phyloP scores from a whole-genome alignment of 2,329 filamentous ascomycete genomes.

The Sporothrix protearum region DNA sequence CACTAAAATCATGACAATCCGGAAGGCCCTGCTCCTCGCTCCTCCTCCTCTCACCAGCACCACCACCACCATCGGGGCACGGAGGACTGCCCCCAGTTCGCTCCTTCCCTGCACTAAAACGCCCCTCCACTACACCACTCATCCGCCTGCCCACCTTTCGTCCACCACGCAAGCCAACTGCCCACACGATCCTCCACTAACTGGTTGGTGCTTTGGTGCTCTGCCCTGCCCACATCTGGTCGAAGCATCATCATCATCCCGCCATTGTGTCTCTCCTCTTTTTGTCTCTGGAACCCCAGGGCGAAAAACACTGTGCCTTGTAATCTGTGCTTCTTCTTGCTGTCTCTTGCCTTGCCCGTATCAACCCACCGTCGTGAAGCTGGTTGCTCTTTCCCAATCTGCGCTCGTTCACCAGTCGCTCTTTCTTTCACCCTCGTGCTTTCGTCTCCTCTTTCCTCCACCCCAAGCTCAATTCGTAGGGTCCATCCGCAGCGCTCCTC shows the following conservation, averaged over 20 bases:
- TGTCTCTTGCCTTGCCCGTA: background rate
- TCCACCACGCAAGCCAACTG: background rate
- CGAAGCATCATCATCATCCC: constrained; percentile 8
- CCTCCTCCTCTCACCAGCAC: background rate
- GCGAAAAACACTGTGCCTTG: background rate
- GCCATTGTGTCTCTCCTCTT: background rate
- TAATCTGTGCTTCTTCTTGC: background rate
- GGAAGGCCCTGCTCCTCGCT: background rate
- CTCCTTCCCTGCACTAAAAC: constrained; percentile 14
- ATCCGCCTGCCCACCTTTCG: background rate
- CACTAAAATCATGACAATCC: background rate
- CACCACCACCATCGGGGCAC: background rate
- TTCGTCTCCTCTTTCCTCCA: background rate
- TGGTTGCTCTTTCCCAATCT: background rate
- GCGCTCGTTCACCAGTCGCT: background rate
- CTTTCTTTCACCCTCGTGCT: background rate
- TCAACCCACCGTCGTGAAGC: background rate
- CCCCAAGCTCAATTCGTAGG: constrained; percentile 13
- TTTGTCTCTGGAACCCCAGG: background rate
- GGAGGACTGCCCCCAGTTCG: background rate
- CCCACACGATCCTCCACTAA: background rate
- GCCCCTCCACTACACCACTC: constrained; percentile 3
- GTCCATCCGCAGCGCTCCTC: background rate
- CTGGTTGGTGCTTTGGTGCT: no score
- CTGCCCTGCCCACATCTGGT: background rate